Evolutionary conservation across 352 stramenopile species (phyloP), one percentile per base, ranked within the genome.

Genomic region (Phytophthora ohioensis): DNA sequence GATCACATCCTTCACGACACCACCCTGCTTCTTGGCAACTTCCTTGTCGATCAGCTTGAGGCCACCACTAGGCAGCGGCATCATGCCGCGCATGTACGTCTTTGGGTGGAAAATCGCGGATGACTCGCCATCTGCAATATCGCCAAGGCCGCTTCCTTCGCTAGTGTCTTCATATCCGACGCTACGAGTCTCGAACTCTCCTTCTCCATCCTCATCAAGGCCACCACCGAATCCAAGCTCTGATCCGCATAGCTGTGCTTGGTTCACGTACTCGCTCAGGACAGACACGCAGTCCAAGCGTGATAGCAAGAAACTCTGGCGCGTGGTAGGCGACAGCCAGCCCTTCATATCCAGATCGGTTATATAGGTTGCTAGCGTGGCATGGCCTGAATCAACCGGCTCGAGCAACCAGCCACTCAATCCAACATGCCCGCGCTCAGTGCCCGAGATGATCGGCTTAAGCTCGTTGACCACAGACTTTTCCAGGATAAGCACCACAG

Each of bases 41-140:
- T 95, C 86, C 70, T 95, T 95, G 65, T 95, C 88, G 51, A 91
- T 87, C 1, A 95, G 67, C 66, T 95, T 95, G 6, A 95, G 58
- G 0, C 86, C 88, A 57, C 88, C 88, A 4, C 82, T 90, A 3
- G 86, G 84, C 27, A 93, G 63, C 38, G 84, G 84, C 70, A 88
- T 79, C 86, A 95, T 93, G 30, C 84, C 82, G 42, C 85, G 86
- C 79, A 95, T 91, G 72, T 94, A 95, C 35, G 81, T 71, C 59
- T 87, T 91, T 6, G 86, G 86, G 64, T 95, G 86, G 71, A 94
- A 94, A 38, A 81, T 79, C 6, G 56, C 52, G 2, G 69, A 70
- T 5, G 61, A 78, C 54, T 67, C 46, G 49, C 65, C 68, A 58
- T 87, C 77, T 43, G 46, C 71, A 31, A 66, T 52, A 46, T 76